Percentiles rank a stretch among this genome's conserved stretches.
Evolutionary conservation across 2,329 filamentous ascomycete species (phyloP).

Genomic region (Zarea fungicola): DNA sequence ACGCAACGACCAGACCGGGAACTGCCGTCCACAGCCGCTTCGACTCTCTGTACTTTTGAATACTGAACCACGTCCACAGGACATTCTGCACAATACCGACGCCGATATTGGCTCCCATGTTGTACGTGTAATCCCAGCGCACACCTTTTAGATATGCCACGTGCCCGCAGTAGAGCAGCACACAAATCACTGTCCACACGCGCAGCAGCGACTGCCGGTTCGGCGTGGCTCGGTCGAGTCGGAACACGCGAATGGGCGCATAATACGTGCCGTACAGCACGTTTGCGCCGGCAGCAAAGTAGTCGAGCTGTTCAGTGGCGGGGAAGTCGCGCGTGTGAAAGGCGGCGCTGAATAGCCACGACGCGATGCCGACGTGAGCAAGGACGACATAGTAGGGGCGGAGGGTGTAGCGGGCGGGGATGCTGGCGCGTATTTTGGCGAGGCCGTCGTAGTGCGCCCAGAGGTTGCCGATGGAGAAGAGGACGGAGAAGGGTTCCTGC

Average conservation of each 20-base stretch:
- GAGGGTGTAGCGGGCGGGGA: slow-evolving; percentile 70
- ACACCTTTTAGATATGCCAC: slow-evolving; percentile 80
- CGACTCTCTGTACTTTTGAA: slow-evolving; percentile 64
- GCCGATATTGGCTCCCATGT: slow-evolving; percentile 91
- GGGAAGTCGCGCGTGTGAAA: slow-evolving; percentile 89
- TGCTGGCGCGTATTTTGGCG: slow-evolving; percentile 58
- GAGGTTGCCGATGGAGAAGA: slow-evolving; percentile 91
- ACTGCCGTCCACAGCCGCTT: slow-evolving; percentile 76
- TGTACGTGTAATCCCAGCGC: slow-evolving; percentile 93
- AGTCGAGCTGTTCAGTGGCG: slow-evolving; percentile 89
- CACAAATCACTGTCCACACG: slow-evolving; percentile 71
- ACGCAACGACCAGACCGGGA: slow-evolving; percentile 87
- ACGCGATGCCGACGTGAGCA: slow-evolving; percentile 72
- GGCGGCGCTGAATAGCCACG: slow-evolving; percentile 83
- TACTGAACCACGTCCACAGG: slow-evolving; percentile 82
- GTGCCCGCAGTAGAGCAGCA: slow-evolving; percentile 66
- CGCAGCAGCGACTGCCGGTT: slow-evolving; percentile 50
- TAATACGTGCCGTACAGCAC: slow-evolving; percentile 92
- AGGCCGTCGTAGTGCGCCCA: slow-evolving; percentile 79
- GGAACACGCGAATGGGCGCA: slow-evolving; percentile 73
- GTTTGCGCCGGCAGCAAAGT: slow-evolving; percentile 85
- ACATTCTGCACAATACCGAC: slow-evolving; percentile 75
- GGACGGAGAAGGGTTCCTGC: slow-evolving; percentile 89
- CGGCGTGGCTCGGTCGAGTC: slow-evolving; percentile 59
- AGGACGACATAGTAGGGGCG: slow-evolving; percentile 76